Evolutionary conservation across 768 basidiomycete genomes (phyloP).

Genomic region (Coprinopsis sp.): DNA sequence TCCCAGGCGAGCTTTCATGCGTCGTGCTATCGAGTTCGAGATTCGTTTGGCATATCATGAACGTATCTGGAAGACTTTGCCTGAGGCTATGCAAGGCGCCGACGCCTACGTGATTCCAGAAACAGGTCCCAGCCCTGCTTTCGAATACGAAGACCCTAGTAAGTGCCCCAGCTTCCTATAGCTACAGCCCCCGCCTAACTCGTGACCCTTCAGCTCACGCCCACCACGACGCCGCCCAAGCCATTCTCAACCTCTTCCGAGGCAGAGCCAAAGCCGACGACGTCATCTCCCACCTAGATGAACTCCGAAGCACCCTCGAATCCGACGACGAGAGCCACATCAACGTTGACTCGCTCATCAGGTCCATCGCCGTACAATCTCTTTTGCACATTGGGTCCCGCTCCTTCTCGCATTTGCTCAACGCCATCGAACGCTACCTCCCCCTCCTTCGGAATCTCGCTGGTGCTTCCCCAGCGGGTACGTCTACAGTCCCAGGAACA

Average conservation of each 20-base stretch:
- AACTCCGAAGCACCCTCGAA: constrained; percentile 61
- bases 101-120: constrained; percentile 60
- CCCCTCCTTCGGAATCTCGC: constrained; percentile 66
- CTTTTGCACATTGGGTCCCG: constrained; percentile 88
- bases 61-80: constrained; percentile 83
- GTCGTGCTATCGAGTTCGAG: constrained; percentile 82
- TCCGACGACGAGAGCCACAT: constrained; percentile 50
- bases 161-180: constrained; percentile 18
- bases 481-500: constrained; percentile 1
- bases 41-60: constrained; percentile 91
- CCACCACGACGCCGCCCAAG: constrained; percentile 74
- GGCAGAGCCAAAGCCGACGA: constrained; percentile 76
- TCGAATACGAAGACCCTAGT: constrained; percentile 81
- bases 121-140: constrained; percentile 74
- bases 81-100: constrained; percentile 68
- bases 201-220: constrained; percentile 50
- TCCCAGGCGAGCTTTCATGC: constrained; percentile 85
- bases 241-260: constrained; percentile 77
- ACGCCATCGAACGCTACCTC: constrained; percentile 94
- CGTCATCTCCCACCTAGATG: constrained; percentile 69
- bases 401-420: constrained; percentile 96
- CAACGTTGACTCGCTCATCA: constrained; percentile 62
- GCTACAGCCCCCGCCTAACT: not conserved
- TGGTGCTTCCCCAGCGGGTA: constrained; percentile 35
- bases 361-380: constrained; percentile 82